Evolutionary conservation across 176 grass and related monocot species (phyloP).

Genomic region (Hordeum marinum): DNA sequence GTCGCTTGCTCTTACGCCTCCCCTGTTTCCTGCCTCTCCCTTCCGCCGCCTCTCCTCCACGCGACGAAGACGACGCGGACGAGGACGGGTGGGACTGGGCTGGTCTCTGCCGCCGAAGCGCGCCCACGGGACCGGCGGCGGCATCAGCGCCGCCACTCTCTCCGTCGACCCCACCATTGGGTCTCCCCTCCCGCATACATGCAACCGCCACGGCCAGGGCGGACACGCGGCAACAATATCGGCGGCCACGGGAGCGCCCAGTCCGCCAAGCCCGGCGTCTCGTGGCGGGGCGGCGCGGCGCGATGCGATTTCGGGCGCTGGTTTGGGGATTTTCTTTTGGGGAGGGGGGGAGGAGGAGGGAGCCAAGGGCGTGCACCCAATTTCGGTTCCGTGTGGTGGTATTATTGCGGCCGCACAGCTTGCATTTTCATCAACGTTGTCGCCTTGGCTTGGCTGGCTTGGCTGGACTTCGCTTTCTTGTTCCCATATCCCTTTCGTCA

Average conservation of each 20-base stretch:
- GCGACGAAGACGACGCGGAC: conserved; percentile 17
- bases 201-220: conserved; percentile 27
- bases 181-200: conserved; percentile 40
- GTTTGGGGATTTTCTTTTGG: background rate
- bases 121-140: background rate
- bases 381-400: background rate
- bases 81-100: background rate
- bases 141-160: background rate
- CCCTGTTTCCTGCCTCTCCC: background rate
- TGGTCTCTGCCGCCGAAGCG: conserved; percentile 2
- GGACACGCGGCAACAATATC: background rate
- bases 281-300: background rate
- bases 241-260: background rate
- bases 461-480: background rate
- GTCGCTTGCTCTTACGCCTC: conserved; percentile 19
- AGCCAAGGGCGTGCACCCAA: background rate
- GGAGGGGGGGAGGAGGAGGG: background rate
- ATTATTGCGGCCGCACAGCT: conserved; percentile 28
- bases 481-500: conserved; percentile 1
- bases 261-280: background rate
- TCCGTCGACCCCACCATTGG: conserved; percentile 16
- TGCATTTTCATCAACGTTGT: background rate
- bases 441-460: conserved; percentile 9
- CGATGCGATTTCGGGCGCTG: background rate
- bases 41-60: background rate